Evolutionary conservation across 2,329 filamentous ascomycete species (phyloP).

Genomic region (Colletotrichum sidae): DNA sequence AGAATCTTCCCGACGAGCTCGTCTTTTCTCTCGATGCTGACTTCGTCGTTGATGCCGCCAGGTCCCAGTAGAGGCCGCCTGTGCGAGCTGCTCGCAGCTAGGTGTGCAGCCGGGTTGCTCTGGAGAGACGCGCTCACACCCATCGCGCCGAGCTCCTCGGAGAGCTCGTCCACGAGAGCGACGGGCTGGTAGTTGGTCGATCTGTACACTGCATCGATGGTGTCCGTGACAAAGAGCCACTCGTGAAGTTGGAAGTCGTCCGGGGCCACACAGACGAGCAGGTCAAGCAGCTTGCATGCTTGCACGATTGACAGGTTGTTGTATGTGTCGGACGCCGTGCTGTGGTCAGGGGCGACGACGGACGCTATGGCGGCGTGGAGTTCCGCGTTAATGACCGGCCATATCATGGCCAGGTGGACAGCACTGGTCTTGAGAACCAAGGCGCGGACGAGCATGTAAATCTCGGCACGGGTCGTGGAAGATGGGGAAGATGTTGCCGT

Average conservation of each 20-base stretch:
- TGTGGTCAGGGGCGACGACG: constrained; percentile 75
- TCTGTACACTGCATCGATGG: constrained; percentile 93
- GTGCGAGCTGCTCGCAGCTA: constrained; percentile 49
- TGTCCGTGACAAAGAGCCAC: constrained; percentile 98
- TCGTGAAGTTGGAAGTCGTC: constrained; percentile 99
- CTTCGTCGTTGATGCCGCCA: constrained; percentile 66
- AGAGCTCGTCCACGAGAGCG: constrained; percentile 86
- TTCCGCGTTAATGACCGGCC: constrained; percentile 91
- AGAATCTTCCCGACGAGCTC: constrained; percentile 82
- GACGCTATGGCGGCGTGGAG: constrained; percentile 84
- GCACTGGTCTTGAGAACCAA: constrained; percentile 83
- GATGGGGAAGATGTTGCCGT: constrained; percentile 92
- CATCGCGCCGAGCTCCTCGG: constrained; percentile 75
- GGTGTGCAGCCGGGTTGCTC: constrained; percentile 51
- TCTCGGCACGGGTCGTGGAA: constrained; percentile 86
- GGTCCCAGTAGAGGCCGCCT: constrained; percentile 63
- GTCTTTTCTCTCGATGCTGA: constrained; percentile 69
- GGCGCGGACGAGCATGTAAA: constrained; percentile 88
- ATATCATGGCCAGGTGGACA: constrained; percentile 84
- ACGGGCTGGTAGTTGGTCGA: constrained; percentile 75
- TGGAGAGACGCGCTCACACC: constrained; percentile 47
- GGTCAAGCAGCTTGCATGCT: constrained; percentile 92
- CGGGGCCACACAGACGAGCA: constrained; percentile 85
- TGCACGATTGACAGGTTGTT: constrained; percentile 83
- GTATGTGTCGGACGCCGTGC: constrained; percentile 75